phyloP scores from a whole-genome alignment of 495 filamentous ascomycete genomes.

The Hypoxylon lenormandii region DNA sequence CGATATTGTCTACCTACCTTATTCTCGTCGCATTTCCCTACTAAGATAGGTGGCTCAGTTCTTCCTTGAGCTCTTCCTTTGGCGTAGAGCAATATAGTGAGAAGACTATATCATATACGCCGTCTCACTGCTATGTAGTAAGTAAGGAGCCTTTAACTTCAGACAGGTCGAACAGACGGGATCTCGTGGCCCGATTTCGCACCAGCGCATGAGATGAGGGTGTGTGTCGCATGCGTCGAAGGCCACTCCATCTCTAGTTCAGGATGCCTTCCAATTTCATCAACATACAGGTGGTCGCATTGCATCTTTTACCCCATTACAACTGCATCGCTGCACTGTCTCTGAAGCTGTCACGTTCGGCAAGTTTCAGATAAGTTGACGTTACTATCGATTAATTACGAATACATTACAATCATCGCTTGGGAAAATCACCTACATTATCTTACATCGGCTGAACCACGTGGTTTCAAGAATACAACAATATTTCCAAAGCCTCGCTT shows the following conservation, averaged over 20 bases:
- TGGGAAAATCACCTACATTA: background rate
- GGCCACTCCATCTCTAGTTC: constrained; percentile 11
- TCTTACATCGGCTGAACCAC: background rate
- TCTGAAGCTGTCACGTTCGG: constrained; percentile 19
- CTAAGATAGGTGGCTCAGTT: background rate
- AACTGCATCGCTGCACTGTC: constrained; percentile 19
- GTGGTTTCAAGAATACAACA: background rate
- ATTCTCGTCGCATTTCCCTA: constrained; percentile 3
- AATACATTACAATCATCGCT: background rate
- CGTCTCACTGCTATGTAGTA: background rate
- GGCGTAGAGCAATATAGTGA: background rate
- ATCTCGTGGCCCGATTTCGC: constrained; percentile 12
- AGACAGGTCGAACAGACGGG: background rate
- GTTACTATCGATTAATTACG: constrained; percentile 16
- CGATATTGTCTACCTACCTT: constrained; percentile 5
- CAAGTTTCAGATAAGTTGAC: constrained; percentile 35
- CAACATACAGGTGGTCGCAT: constrained; percentile 12
- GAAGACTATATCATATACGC: background rate
- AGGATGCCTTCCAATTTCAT: constrained; percentile 18
- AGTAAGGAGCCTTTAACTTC: background rate
- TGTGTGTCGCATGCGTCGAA: constrained; percentile 18
- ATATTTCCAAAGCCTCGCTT: background rate
- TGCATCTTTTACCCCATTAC: constrained; percentile 23
- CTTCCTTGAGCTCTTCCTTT: background rate
- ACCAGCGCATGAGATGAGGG: constrained; percentile 5